phyloP scores from a whole-genome alignment of 331 rosid species.

The Prunus yedoensis region DNA sequence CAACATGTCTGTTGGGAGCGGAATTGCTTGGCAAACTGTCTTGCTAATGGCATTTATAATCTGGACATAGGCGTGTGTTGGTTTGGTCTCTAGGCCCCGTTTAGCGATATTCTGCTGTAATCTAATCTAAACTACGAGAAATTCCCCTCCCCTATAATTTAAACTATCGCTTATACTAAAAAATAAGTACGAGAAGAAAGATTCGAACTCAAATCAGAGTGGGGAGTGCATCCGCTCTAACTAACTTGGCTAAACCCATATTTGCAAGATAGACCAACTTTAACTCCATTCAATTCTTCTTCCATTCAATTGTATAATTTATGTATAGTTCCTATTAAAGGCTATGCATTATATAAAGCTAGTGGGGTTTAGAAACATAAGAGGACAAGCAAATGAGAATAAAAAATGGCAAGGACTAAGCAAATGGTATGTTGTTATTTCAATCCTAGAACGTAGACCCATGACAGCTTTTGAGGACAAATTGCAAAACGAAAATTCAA shows the following conservation, averaged over 20 bases:
- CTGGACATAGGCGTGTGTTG: no score
- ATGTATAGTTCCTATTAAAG: background rate
- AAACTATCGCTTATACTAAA: no score
- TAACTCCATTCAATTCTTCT: background rate
- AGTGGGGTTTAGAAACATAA: background rate
- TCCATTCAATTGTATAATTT: background rate
- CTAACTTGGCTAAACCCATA: no score
- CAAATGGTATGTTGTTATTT: conserved; percentile 19
- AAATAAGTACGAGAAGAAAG: no score
- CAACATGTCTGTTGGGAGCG: no score
- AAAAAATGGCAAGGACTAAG: background rate
- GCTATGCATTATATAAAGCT: background rate
- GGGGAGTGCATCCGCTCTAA: rapidly evolving
- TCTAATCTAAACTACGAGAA: no score
- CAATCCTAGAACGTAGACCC: background rate
- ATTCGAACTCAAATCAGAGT: rapidly evolving
- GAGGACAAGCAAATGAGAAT: background rate
- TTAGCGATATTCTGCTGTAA: no score
- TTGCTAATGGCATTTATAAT: no score
- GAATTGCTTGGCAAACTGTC: no score
- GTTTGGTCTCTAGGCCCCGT: no score
- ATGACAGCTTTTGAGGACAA: background rate
- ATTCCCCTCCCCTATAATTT: no score
- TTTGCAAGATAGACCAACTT: no score
- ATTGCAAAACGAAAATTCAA: conserved; percentile 8